Evolutionary conservation across 2,329 filamentous ascomycete genomes (phyloP), one percentile per base, ranked within the genome.

Genomic region (Aspergillus terreus): DNA sequence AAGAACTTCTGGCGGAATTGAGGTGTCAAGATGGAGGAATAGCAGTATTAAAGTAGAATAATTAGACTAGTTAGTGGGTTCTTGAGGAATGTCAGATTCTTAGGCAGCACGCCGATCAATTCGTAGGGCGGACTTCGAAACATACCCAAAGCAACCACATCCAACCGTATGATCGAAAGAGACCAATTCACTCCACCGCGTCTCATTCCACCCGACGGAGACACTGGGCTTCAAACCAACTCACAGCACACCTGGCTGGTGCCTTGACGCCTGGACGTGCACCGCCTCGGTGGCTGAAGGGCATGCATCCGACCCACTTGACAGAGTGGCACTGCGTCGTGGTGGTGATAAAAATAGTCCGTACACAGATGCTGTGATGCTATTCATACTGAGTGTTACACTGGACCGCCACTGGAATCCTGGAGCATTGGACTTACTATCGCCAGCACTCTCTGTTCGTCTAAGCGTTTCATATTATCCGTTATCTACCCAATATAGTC

Each of bases 401-500:
- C 10, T 11, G 7, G 27, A 30, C 27, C 27, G 6, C 27, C 27
- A 30, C 27, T 30, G 27, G 27, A 30, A 10, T 30, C 27, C 27
- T 30, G 27, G 27, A 30, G 27, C 10, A 7, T 30, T 7, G 27
- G 27, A 30, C 27, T 30, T 30, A 30, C 27, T 10, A 11, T 9
- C 10, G 27, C 27, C 27, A 30, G 27, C 27, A 30, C 6, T 30
- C 27, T 30, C 7, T 9, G 35, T 17, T 38, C 15, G 35, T 38
- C 17, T 17, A 15, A 38, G 14, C 14, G 6, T 38, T 7, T 38
- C 35, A 38, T 38, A 19, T n/a, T 46, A 38, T 38, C 27, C 27
- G 6, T 30, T 47, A 41, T 54, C 51, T 61, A 69, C 32, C 65
- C 60, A 44, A 64, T 59, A 60, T 74, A 74, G 48, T 70, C 69